Base-by-base conservation (phyloP, 768 basidiomycete genomes). In the Pisolithus sp. region DNA sequence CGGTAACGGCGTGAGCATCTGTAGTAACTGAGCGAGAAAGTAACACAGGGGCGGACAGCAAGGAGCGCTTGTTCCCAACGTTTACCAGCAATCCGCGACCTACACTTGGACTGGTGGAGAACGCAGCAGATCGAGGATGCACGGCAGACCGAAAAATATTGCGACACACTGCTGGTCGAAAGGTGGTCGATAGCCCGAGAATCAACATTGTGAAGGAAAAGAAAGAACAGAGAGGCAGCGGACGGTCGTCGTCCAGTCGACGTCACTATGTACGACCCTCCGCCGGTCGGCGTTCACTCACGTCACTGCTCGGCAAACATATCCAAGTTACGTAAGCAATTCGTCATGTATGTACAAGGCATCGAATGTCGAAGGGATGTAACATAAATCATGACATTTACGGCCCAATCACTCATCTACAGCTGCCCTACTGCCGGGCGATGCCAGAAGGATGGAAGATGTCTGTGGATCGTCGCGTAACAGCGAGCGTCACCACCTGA, bases 11-110 rank as follows among this genome's bases (percentile, higher is more conserved):
- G 8, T 67, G 59, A 7, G 70, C 68, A 52, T 82, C 78, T 4
- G 79, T 81, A 50, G 75, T 67, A 21, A 82, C 66, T 10, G 75
- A 65, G n/a, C 84, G 74, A 30, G 76, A 70, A 31, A 63, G 63
- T 48, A 58, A 62, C 42, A 53, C 56, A 41, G 65, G 63, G 15
- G 57, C 52, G 41, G 58, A 57, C 30, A 53, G 50, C 44, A 50
- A 30, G 20, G 64, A 59, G 20, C 64, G 63, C 38, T 68, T 70
- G 50, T 59, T 67, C 44, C 70, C 48, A 3, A 64, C 52, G 47
- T 67, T 61, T 39, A 62, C 58, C 7, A 68, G 55, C 5, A 42
- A 9, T 10, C 49, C 34, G 15, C 53, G 41, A 46, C 56, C 57
- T 8, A 48, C 15, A 1, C 42, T 39, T 23, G 49, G 31, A 52